Evolutionary conservation across 805 yeast genomes (phyloP), one percentile per base, ranked within the genome.

Genomic region (Saturnispora mendoncae): DNA sequence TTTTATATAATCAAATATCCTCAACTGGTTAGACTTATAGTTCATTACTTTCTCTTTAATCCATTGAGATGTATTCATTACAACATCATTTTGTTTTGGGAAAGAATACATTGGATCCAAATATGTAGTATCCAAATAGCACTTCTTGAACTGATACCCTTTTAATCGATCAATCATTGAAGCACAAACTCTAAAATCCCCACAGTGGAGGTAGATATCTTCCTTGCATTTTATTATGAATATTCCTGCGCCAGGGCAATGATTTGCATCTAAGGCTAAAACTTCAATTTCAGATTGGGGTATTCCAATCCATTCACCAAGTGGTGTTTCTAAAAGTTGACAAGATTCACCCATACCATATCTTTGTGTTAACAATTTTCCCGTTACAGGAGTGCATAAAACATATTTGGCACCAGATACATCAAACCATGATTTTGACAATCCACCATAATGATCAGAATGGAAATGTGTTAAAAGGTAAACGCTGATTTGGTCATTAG

Each of bases 201-300:
- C 98, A 39, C 97, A 87, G 58, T 92, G 98, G 25, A 92, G 61
- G 4, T 70, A 66, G 32, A 60, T 61, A 14, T 58, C 55, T 0
- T 58, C 35, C 0, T 63, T 57, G 3, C 70, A 60, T 51, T 79
- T 80, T 51, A 85, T 82, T 10, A 87, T 60, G 45, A 88, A 83
- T 0, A 92, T 72, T 0, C 76, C 85, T 3, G 97, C 85, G 2
- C 98, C 98, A 1, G 98, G 98, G 60, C 98, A 92, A 61, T 92
- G 98, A 51, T 92, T 90, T 0, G 97, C 98, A 50, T 84, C 87
- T 5, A 81, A 60, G 10, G 79, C 65, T 0, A 78, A 72, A 0
- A 86, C 87, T 27, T 66, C 67, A 0, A 72, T 64, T 15, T 61
- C 62, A 1, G 59, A 59, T 13, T 74, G 69, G 0, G 61, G 63